Percentiles rank a stretch among this genome's conserved stretches.
Conservation (phyloP, 1,284 basidiomycete species). For the Rhodotorula sp. region DNA sequence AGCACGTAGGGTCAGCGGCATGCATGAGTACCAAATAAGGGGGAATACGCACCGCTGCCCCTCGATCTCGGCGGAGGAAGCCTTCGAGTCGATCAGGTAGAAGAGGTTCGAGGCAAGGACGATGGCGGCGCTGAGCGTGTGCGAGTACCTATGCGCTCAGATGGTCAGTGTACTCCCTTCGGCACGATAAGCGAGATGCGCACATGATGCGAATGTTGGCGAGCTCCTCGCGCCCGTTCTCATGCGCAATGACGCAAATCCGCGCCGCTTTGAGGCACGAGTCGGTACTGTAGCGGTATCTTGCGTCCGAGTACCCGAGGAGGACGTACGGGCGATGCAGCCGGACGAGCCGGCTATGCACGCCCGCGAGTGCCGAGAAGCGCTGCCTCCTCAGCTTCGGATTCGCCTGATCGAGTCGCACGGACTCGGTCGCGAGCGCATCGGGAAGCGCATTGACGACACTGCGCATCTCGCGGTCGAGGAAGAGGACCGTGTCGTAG, state of each 20-base stretch:
- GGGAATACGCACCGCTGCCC: constrained; percentile 1
- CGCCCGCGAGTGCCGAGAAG: constrained; percentile 1
- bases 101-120: constrained; percentile 19
- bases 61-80: constrained; percentile 5
- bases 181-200: neutral
- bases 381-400: constrained; percentile 17
- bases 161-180: neutral
- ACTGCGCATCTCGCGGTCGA: constrained; percentile 18
- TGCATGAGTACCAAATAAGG: no score
- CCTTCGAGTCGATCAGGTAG: constrained; percentile 15
- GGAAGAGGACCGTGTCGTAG: constrained; percentile 27
- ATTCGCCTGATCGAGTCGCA: constrained; percentile 12
- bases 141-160: constrained; percentile 5
- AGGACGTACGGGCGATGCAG: constrained; percentile 25
- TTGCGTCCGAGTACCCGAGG: constrained; percentile 16
- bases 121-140: constrained; percentile 18
- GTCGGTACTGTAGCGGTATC: constrained; percentile 24
- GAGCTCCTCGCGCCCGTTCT: constrained; percentile 11
- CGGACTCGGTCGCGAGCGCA: constrained; percentile 14
- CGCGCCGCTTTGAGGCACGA: constrained; percentile 19
- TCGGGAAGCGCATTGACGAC: constrained; percentile 12
- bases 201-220: constrained; percentile 21
- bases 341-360: constrained; percentile 4
- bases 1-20: neutral
- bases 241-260: constrained; percentile 9